Conservation (phyloP, 306 rosid genomes). For the Rosa persica region DNA sequence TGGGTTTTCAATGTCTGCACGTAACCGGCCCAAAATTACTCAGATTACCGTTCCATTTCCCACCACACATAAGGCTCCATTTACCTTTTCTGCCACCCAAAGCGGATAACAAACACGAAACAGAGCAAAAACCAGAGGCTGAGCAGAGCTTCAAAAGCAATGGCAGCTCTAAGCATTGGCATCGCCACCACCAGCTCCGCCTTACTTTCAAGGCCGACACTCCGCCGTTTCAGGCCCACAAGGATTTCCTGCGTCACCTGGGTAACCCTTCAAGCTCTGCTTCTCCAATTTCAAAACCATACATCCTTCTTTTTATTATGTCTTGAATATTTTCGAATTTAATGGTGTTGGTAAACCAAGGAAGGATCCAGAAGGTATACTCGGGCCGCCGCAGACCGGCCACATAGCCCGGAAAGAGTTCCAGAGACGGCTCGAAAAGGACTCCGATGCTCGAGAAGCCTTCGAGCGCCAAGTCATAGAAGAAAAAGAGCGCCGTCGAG, state of each 20-base stretch:
- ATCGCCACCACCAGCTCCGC: slow-evolving; percentile 38
- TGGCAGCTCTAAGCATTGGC: slow-evolving; percentile 74
- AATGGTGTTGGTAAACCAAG: slow-evolving; percentile 16
- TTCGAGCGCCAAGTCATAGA: slow-evolving; percentile 65
- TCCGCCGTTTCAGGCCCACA: slow-evolving; percentile 22
- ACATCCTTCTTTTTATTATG: not conserved
- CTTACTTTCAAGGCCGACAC: slow-evolving; percentile 13
- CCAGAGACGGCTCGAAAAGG: slow-evolving; percentile 62
- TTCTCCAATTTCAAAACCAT: not conserved
- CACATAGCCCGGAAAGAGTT: slow-evolving; percentile 75
- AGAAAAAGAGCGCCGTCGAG: slow-evolving; percentile 74
- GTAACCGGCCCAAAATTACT: not conserved
- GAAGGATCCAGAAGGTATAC: slow-evolving; percentile 88
- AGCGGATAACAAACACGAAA: not conserved
- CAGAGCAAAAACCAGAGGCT: slow-evolving; percentile 17
- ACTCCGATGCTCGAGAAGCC: slow-evolving; percentile 76
- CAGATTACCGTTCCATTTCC: not conserved
- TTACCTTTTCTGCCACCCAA: slow-evolving; percentile 10
- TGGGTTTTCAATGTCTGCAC: not conserved
- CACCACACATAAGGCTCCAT: not conserved
- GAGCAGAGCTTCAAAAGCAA: slow-evolving; percentile 21
- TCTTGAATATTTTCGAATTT: not conserved
- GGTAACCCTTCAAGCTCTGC: slow-evolving; percentile 42
- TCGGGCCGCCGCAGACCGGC: slow-evolving; percentile 67
- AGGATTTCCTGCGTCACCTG: slow-evolving; percentile 56